These are phyloP conservation scores for Thermothelomyces thermophilus DNA, from an alignment of 2,329 filamentous ascomycete genomes.

Conservation along the genomic window DNA sequence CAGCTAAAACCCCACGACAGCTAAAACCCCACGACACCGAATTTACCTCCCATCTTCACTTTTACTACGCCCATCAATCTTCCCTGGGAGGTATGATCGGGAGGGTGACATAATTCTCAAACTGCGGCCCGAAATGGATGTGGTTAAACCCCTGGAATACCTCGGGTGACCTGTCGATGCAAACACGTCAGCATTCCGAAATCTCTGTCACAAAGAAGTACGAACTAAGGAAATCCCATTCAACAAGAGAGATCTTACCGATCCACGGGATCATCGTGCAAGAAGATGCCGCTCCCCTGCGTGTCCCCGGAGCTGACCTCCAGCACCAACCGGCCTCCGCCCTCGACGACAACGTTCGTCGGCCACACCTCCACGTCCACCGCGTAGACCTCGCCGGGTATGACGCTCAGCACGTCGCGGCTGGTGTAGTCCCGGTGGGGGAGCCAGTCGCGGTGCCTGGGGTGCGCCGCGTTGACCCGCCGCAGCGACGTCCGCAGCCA, in stretches of 20 bases:
- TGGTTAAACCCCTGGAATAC: constrained; percentile 50
- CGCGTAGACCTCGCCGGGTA: constrained; percentile 47
- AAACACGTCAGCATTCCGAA: neutral
- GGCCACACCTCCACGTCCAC: constrained; percentile 58
- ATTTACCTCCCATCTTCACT: no score
- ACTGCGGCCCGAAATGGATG: constrained; percentile 44
- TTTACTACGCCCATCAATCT: no score
- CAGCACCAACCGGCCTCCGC: constrained; percentile 47
- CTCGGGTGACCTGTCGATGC: constrained; percentile 1
- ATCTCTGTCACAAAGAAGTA: neutral
- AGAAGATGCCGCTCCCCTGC: constrained; percentile 52
- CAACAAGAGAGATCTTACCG: constrained; percentile 22
- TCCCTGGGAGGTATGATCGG: constrained; percentile 45
- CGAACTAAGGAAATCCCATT: neutral
- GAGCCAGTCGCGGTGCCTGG: constrained; percentile 46
- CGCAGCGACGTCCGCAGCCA: constrained; percentile 55
- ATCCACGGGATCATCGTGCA: constrained; percentile 45
- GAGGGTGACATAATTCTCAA: constrained; percentile 46
- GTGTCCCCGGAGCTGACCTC: constrained; percentile 53
- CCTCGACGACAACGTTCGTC: constrained; percentile 48
- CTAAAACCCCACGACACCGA: no score
- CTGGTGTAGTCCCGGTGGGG: constrained; percentile 54
- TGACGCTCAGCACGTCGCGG: constrained; percentile 49
- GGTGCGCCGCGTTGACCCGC: constrained; percentile 44
- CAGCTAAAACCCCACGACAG: no score